Conservation (phyloP, 2,329 filamentous ascomycete genomes). For the Aspergillus unguis region DNA sequence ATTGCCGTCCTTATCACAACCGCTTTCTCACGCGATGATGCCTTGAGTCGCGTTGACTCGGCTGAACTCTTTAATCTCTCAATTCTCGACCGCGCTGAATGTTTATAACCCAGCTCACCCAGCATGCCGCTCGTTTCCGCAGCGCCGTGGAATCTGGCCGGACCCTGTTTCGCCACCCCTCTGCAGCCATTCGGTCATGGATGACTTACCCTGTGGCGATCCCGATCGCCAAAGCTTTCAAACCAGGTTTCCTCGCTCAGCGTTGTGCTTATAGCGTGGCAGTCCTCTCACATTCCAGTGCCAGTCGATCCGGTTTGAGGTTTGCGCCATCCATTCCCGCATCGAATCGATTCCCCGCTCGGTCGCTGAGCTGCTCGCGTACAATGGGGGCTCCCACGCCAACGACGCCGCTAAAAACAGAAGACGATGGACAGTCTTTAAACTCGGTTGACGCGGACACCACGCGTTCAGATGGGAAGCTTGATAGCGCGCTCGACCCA, state of each 20-base stretch:
- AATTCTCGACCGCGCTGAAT: conserved; percentile 26
- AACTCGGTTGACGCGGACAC: neutral
- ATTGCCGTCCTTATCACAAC: no score
- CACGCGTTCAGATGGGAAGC: conserved; percentile 15
- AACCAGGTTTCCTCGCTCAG: conserved; percentile 1
- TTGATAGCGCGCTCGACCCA: conserved; percentile 41
- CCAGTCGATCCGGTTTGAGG: conserved; percentile 11
- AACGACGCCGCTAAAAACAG: neutral
- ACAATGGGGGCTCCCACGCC: neutral
- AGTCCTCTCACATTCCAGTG: conserved; percentile 15
- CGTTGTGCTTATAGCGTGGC: neutral
- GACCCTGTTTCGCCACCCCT: conserved; percentile 25
- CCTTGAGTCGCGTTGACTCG: conserved; percentile 1
- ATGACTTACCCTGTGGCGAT: conserved; percentile 30
- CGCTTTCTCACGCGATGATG: neutral
- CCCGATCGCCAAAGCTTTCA: conserved; percentile 8
- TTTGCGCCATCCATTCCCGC: conserved; percentile 7
- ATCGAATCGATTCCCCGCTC: conserved; percentile 3
- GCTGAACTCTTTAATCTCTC: neutral
- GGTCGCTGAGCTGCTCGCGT: conserved; percentile 5
- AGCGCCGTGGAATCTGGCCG: conserved; percentile 24
- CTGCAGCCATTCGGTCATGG: conserved; percentile 20
- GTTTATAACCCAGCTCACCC: conserved; percentile 25
- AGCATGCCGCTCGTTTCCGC: conserved; percentile 30
- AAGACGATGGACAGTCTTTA: neutral